phyloP scores from a whole-genome alignment of 192 early-diverging fungal species.

The Backusella circina region DNA sequence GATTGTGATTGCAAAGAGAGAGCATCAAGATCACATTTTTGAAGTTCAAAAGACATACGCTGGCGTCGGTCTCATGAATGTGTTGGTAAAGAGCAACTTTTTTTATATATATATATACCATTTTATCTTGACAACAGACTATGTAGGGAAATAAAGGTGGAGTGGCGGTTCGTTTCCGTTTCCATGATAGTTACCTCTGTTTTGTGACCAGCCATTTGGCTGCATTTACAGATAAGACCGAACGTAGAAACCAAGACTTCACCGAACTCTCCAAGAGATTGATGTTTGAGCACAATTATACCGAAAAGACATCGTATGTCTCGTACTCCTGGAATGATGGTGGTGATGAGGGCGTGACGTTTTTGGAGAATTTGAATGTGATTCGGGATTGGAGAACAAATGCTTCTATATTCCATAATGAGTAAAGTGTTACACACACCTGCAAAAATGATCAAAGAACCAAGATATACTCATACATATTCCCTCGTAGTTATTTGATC shows the following conservation, averaged over 20 bases:
- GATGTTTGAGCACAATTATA: constrained; percentile 42
- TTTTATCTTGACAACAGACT: neutral
- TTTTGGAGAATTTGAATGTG: constrained; percentile 11
- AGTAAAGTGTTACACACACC: constrained; percentile 44
- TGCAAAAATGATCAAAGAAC: too few species aligned
- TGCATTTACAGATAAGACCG: constrained; percentile 71
- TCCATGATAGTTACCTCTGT: constrained; percentile 76
- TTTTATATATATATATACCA: too few species aligned
- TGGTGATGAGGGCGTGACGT: constrained; percentile 31
- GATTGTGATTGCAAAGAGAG: constrained; percentile 68
- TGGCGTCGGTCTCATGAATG: constrained; percentile 83
- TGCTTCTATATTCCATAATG: constrained; percentile 62
- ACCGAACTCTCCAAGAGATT: constrained; percentile 76
- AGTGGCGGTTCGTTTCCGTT: constrained; percentile 74
- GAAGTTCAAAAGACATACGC: constrained; percentile 66
- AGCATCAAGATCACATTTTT: constrained; percentile 45
- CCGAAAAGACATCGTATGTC: constrained; percentile 12
- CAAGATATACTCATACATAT: neutral
- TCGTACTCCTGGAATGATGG: constrained; percentile 28
- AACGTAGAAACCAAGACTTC: constrained; percentile 88
- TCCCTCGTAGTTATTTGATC: constrained; percentile 56
- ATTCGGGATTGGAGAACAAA: constrained; percentile 13
- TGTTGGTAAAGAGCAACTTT: constrained; percentile 45
- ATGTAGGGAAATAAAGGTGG: constrained; percentile 93
- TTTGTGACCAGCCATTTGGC: constrained; percentile 94